Base-by-base conservation (phyloP, 768 basidiomycete genomes). In the Rhizopogon vulgaris region DNA sequence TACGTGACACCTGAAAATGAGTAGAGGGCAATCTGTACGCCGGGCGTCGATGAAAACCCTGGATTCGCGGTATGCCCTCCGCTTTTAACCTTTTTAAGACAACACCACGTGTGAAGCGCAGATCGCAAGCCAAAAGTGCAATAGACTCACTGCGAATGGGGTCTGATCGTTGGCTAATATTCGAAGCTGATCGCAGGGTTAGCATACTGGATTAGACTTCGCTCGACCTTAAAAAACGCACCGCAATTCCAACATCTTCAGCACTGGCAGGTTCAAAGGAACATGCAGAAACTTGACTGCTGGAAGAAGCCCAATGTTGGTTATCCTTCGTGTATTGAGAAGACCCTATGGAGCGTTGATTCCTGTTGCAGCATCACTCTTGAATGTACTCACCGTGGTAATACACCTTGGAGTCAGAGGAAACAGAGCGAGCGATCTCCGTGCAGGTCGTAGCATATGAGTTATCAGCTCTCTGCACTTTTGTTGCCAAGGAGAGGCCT, bases 261-360 rank as follows among this genome's bases (percentile, higher is more conserved):
- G 75, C 66, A 1, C 72, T 78, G 9, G 77, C 79, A 2, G 83
- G 83, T 56, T 83, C 78, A 8, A 85, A 82, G 9, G 76, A 75
- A 59, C 83, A 85, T 2, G 70, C 64, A 0, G 83, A 59, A 1
- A 49, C 1, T 49, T 80, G 72, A 0, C 69, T 59, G 56, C 78
- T 82, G 4, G 80, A 79, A 22, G 63, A 63, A 0, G 78, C 74
- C 78, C 77, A 84, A 52, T 84, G 80, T 2, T 56, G 45, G 18
- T 78, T 71, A 52, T 77, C 80, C 12, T 66, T 60, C 0, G 36
- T 34, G 51, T 80, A 84, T 17, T 63, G 39, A 3, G 56, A 8
- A 6, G 56, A 56, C n/a, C 15, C 57, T 63, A n/a, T 18, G n/a
- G 24, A 38, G 5, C 15, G n/a, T 38, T 27, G 9, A 17, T 28